Conservation (phyloP, 257 asterid species). For the Solanum sitiens region DNA sequence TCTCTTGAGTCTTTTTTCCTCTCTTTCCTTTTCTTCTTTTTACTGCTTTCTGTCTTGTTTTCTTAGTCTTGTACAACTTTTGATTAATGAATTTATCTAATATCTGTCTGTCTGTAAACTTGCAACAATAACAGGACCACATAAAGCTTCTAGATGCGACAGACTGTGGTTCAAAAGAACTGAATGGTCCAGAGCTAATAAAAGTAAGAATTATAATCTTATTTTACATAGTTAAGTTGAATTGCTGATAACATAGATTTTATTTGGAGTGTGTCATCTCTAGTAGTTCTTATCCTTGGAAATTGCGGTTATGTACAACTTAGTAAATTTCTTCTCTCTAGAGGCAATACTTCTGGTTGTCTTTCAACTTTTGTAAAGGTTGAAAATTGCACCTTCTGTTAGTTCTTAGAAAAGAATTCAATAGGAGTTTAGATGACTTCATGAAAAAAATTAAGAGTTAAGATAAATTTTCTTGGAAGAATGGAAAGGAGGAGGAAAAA, state of each 20-base stretch:
- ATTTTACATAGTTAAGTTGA: not conserved
- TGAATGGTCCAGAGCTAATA: constrained; percentile 45
- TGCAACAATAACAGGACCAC: constrained; percentile 39
- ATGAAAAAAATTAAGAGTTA: not conserved
- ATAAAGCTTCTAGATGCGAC: constrained; percentile 39
- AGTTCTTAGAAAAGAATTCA: not conserved
- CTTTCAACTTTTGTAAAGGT: not conserved
- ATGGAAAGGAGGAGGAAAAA: not conserved
- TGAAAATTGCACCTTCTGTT: not conserved
- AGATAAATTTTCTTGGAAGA: not conserved
- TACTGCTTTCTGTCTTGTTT: not conserved
- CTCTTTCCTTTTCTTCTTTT: not conserved
- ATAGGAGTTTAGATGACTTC: not conserved
- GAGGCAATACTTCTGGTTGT: not conserved
- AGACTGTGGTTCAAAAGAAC: constrained; percentile 33
- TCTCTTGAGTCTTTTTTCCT: not conserved
- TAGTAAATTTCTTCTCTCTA: not conserved
- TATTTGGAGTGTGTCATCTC: not conserved
- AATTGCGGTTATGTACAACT: not conserved
- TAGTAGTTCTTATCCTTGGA: not conserved
- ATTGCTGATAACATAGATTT: not conserved
- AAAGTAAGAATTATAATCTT: constrained; percentile 27
- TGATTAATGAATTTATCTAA: constrained; percentile 1
- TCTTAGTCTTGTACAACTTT: not conserved
- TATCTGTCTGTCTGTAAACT: not conserved